Percentiles rank a stretch among this genome's conserved stretches.
Conservation (phyloP, 108 stramenopile genomes). For the Chaetoceros tenuissimus region DNA sequence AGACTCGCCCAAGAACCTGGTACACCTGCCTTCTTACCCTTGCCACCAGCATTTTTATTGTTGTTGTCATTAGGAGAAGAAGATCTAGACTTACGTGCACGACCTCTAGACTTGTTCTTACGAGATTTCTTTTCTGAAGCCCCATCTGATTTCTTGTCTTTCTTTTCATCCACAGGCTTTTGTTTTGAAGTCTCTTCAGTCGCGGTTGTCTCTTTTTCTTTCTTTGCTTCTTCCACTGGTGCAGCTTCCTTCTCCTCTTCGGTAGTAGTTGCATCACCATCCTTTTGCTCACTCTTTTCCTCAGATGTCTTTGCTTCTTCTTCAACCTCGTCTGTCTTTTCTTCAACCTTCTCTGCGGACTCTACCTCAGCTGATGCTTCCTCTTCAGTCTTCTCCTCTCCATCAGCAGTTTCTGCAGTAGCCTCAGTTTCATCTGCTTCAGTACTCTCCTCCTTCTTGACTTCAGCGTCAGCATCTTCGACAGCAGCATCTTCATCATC, state of each 20-base stretch:
- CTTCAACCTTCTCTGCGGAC: constrained; percentile 7
- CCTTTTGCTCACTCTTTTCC: constrained; percentile 9
- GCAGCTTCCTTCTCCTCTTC: not conserved
- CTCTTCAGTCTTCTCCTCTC: not conserved
- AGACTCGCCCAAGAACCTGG: constrained; percentile 80
- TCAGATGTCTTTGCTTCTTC: constrained; percentile 4
- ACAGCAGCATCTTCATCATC: constrained; percentile 12
- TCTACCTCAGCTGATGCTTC: constrained; percentile 1
- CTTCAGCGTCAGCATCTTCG: constrained; percentile 1
- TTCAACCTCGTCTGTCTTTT: not conserved
- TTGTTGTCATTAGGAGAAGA: constrained; percentile 1
- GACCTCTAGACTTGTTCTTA: constrained; percentile 16
- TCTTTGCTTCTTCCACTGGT: constrained; percentile 6
- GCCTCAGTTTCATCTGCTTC: constrained; percentile 2
- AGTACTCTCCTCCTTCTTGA: constrained; percentile 2
- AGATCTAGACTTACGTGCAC: constrained; percentile 1
- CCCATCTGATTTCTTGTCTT: constrained; percentile 3
- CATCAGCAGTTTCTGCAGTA: constrained; percentile 3
- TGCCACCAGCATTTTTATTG: constrained; percentile 5
- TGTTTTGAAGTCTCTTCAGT: constrained; percentile 13
- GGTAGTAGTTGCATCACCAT: not conserved
- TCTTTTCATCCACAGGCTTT: constrained; percentile 16
- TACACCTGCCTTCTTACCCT: constrained; percentile 7
- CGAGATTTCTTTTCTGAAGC: constrained; percentile 5
- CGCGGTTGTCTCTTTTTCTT: constrained; percentile 13